A percentile compares a stretch with the other conserved stretches of the same genome.
These are phyloP conservation scores for Cudoniella acicularis DNA, from an alignment of 495 filamentous ascomycete genomes.

Conservation along the genomic window DNA sequence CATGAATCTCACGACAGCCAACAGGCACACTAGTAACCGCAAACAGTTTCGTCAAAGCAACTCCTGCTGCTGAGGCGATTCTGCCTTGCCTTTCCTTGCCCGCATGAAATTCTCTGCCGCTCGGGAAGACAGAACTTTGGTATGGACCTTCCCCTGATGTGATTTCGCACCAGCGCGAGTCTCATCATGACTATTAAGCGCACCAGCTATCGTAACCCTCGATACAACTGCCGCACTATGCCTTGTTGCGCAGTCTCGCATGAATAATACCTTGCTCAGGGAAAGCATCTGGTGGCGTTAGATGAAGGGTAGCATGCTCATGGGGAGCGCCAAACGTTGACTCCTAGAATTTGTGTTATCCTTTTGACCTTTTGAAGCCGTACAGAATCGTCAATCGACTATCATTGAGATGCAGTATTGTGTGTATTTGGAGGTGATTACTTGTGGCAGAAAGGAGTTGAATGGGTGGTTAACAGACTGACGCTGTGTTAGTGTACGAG, in stretches of 20 bases:
- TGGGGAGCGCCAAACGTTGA: not conserved
- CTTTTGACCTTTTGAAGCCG: not conserved
- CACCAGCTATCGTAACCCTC: conserved; percentile 19
- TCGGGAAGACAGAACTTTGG: conserved; percentile 14
- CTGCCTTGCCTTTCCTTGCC: conserved; percentile 10
- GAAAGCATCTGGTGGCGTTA: not conserved
- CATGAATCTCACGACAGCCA: conserved; percentile 15
- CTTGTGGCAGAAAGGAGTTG: not conserved
- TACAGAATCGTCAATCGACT: not conserved
- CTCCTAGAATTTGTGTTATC: not conserved
- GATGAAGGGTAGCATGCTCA: not conserved
- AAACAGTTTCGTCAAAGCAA: conserved; percentile 9
- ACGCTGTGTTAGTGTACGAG: not conserved
- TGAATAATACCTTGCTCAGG: conserved; percentile 19
- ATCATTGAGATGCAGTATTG: not conserved
- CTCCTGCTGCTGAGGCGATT: conserved; percentile 6
- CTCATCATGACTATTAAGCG: conserved; percentile 12
- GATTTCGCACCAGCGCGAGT: conserved; percentile 10
- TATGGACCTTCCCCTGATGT: conserved; percentile 16
- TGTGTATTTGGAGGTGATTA: not conserved
- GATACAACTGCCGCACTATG: conserved; percentile 14
- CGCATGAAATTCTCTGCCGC: conserved; percentile 15
- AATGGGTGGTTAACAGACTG: not conserved
- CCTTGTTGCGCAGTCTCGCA: conserved; percentile 17
- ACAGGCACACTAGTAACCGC: conserved; percentile 8